Conservation (phyloP, 2,329 filamentous ascomycete genomes). For the Aspergillus sp. region DNA sequence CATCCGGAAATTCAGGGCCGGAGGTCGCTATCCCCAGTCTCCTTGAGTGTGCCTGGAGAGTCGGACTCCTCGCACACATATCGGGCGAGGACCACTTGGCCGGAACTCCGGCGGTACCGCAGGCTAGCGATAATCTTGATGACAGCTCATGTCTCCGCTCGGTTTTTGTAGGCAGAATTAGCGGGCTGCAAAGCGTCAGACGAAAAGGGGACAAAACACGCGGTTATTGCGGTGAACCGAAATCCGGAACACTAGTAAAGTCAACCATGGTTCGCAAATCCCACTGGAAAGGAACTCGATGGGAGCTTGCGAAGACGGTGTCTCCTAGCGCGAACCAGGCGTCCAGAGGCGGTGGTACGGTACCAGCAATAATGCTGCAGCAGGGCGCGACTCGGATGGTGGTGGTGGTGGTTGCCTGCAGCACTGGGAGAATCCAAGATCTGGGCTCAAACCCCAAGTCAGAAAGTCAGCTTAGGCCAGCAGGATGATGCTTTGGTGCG, state of each 20-base stretch:
- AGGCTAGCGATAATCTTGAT: not conserved
- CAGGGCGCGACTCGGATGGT: no score
- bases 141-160: not conserved
- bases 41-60: not conserved
- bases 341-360: not conserved
- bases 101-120: not conserved
- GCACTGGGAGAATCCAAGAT: not conserved
- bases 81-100: not conserved
- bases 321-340: not conserved
- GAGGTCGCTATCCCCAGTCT: not conserved
- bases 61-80: not conserved
- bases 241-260: constrained; percentile 20
- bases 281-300: not conserved
- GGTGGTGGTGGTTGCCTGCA: no score
- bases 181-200: not conserved
- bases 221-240: constrained; percentile 13
- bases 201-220: not conserved
- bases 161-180: not conserved
- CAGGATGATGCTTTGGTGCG: no score
- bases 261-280: constrained; percentile 18
- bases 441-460: not conserved
- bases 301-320: not conserved
- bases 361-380: no score
- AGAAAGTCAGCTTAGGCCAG: no score
- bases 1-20: not conserved